These are phyloP conservation scores for Colletotrichum euphorbiae DNA, from an alignment of 2,329 filamentous ascomycete genomes.

Conservation along the genomic window DNA sequence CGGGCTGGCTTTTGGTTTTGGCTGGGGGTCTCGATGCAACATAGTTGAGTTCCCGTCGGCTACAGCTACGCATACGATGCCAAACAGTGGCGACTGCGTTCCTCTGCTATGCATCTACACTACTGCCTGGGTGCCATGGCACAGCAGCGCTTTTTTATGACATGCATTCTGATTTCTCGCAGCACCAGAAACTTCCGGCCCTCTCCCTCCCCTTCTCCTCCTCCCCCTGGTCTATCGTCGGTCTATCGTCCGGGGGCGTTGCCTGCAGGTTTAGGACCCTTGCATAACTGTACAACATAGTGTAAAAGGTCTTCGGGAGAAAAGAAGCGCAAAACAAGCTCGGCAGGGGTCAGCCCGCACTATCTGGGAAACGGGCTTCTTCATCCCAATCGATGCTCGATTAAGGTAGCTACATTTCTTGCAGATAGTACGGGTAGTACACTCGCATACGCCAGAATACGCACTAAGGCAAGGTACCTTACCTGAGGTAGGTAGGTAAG, in stretches of 20 bases:
- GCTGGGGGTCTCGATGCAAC: constrained; percentile 30
- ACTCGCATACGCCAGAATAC: no score
- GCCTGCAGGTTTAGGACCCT: constrained; percentile 25
- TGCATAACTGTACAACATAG: background rate
- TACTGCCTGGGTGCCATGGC: no score
- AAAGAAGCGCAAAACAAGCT: constrained; percentile 41
- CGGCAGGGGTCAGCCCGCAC: constrained; percentile 29
- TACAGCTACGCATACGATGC: constrained; percentile 20
- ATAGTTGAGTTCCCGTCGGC: constrained; percentile 33
- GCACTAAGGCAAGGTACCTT: no score
- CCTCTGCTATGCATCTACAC: no score
- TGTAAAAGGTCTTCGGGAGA: constrained; percentile 21
- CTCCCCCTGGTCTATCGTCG: no score
- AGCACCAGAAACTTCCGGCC: no score
- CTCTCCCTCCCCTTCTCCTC: no score
- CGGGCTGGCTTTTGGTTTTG: constrained; percentile 26
- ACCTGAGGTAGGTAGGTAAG: no score
- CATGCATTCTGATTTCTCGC: no score
- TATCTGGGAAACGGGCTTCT: constrained; percentile 37
- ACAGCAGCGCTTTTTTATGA: no score
- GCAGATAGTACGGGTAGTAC: no score
- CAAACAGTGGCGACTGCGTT: constrained; percentile 29
- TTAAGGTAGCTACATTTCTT: background rate
- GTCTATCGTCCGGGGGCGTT: constrained; percentile 1
- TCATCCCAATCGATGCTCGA: constrained; percentile 35